phyloP scores from a whole-genome alignment of 2,329 filamentous ascomycete species.

The Pseudocercospora eumusae region DNA sequence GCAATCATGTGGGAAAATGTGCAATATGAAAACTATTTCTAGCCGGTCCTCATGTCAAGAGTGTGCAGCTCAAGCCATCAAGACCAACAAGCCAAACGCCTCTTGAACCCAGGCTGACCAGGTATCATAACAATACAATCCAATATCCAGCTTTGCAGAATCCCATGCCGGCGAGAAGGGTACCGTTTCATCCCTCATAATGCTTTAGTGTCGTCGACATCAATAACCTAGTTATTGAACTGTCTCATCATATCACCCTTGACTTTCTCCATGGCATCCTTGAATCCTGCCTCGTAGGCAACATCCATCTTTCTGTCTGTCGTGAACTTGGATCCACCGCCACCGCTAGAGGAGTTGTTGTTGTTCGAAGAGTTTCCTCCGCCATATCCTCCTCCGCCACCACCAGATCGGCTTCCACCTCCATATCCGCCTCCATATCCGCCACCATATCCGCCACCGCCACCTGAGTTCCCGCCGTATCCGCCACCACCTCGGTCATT shows the following conservation, averaged over 20 bases:
- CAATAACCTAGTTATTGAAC: slow-evolving; percentile 14
- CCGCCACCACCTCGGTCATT: slow-evolving; percentile 7
- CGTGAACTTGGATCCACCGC: slow-evolving; percentile 20
- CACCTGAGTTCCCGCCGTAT: slow-evolving; percentile 5
- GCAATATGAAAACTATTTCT: slow-evolving; percentile 7
- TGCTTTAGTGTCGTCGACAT: not conserved
- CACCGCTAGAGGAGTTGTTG: slow-evolving; percentile 5
- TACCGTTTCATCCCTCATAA: slow-evolving; percentile 8
- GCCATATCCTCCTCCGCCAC: slow-evolving; percentile 4
- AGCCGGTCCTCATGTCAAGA: not conserved
- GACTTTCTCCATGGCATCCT: slow-evolving; percentile 27
- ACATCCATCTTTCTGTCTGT: slow-evolving; percentile 26
- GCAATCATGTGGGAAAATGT: not conserved
- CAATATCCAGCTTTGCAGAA: not conserved
- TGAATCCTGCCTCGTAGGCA: slow-evolving; percentile 26
- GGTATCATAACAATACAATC: slow-evolving; percentile 9
- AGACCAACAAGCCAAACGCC: not conserved
- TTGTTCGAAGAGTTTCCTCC: slow-evolving; percentile 10
- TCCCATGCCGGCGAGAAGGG: not conserved
- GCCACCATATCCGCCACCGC: slow-evolving; percentile 13
- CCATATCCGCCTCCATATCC: not conserved
- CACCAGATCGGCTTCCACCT: not conserved
- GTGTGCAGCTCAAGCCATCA: not conserved
- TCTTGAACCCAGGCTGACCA: slow-evolving; percentile 2
- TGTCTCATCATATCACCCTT: slow-evolving; percentile 26